Evolutionary conservation across 345 rosid species (phyloP).

Genomic region (Eucalyptus cloeziana): DNA sequence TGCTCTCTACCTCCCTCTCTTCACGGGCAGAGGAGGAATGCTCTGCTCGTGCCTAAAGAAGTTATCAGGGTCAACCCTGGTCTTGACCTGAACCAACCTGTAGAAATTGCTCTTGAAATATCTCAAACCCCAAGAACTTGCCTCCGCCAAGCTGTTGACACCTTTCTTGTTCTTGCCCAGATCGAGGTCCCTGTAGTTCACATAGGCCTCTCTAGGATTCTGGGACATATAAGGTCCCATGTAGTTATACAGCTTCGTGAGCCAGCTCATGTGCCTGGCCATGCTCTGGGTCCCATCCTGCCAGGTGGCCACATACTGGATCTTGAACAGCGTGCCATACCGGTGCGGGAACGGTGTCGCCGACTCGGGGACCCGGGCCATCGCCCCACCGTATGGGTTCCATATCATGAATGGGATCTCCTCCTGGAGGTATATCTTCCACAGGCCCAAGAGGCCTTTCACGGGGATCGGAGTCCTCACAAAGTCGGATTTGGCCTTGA

Average conservation of each 20-base stretch:
- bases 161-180: slow-evolving; percentile 26
- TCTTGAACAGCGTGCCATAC: slow-evolving; percentile 16
- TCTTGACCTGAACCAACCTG: slow-evolving; percentile 34
- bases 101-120: slow-evolving; percentile 40
- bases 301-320: slow-evolving; percentile 24
- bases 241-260: slow-evolving; percentile 29
- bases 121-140: slow-evolving; percentile 35
- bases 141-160: slow-evolving; percentile 14
- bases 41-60: slow-evolving; percentile 61
- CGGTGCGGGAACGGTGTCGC: slow-evolving; percentile 32
- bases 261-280: slow-evolving; percentile 31
- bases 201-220: slow-evolving; percentile 45
- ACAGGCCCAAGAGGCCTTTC: slow-evolving; percentile 30
- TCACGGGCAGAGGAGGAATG: slow-evolving; percentile 16
- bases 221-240: slow-evolving; percentile 37
- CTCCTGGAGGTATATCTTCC: slow-evolving; percentile 31
- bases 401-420: slow-evolving; percentile 48
- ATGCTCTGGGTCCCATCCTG: background rate
- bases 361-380: slow-evolving; percentile 15
- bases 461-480: slow-evolving; percentile 22
- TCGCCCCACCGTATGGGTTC: slow-evolving; percentile 70
- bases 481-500: slow-evolving; percentile 61
- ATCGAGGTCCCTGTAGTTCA: slow-evolving; percentile 56
- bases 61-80: slow-evolving; percentile 41
- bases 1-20: background rate